Percentiles rank a stretch among this genome's conserved stretches.
These are phyloP conservation scores for Cytidiella melzeri DNA, from an alignment of 768 basidiomycete genomes.

Conservation along the genomic window DNA sequence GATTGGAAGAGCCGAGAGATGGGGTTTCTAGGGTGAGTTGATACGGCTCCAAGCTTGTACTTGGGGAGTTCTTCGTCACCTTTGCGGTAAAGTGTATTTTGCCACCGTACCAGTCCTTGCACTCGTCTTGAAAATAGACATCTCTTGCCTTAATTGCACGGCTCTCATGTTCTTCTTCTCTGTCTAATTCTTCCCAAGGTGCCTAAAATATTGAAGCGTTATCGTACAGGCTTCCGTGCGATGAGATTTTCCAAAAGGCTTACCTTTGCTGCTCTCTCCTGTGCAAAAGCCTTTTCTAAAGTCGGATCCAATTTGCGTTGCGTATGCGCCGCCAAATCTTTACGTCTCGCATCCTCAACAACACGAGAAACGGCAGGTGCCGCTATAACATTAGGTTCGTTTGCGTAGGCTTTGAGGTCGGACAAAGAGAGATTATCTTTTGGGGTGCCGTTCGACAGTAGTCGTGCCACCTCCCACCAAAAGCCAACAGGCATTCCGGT, in stretches of 20 bases:
- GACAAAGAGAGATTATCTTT: background rate
- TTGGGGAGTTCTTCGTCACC: conserved; percentile 18
- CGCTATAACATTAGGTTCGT: background rate
- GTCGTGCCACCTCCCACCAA: background rate
- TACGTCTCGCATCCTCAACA: background rate
- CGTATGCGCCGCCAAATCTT: too few species aligned
- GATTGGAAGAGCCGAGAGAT: conserved; percentile 47
- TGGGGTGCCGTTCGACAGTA: background rate
- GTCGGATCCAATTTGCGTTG: background rate
- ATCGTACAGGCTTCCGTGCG: too few species aligned
- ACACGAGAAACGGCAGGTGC: background rate
- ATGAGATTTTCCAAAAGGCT: background rate
- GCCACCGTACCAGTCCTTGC: conserved; percentile 51
- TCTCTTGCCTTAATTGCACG: background rate
- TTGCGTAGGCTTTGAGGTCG: background rate
- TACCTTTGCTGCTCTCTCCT: conserved; percentile 18
- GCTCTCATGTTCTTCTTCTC: conserved; percentile 35
- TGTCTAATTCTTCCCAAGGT: conserved; percentile 60
- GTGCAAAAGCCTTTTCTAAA: conserved; percentile 8
- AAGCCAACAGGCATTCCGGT: background rate
- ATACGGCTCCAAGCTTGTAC: conserved; percentile 19
- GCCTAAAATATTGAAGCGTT: conserved; percentile 29
- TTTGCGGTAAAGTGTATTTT: conserved; percentile 48
- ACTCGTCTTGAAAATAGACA: background rate
- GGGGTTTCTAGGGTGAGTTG: conserved; percentile 42